Evolutionary conservation across 441 rosid genomes (phyloP), one percentile per base, ranked within the genome.

Genomic region (Daphne laureola): DNA sequence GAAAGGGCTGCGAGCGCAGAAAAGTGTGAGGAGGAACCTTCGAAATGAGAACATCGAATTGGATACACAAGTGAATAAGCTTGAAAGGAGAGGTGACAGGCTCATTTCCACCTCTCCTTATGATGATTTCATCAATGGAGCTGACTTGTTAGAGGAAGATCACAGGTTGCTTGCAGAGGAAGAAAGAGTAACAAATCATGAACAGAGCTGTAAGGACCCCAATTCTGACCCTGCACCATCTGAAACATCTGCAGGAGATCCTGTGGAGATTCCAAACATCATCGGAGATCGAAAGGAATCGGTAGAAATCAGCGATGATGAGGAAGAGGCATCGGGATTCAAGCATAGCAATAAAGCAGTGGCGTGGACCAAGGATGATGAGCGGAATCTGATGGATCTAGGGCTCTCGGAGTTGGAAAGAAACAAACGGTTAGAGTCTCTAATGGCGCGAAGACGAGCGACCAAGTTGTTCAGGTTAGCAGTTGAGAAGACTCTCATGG

Each of bases 281-380:
- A 68, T 62, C 27, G 64, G 57, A 31, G 74, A 31, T 31, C 38
- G 7, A 31, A 31, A 77, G 69, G 60, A 31, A 15, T 84, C 74
- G 63, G 47, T 42, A 9, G 82, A 72, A 7, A 90, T 71, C 41
- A 83, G 63, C 40, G 72, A 59, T 0, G 75, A 84, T 2, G 82
- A 63, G 12, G 62, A 76, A 8, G 89, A 72, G 16, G 73, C 66
- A n/a, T 80, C 68, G 55, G 54, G 56, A 5, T 64, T 49, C 38
- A 57, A 42, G 43, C 62, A 55, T 14, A 43, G 64, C 53, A 72
- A 65, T 38, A 65, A 70, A 53, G 84, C 78, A 0, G 72, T 82
- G 16, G 84, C 76, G 66, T 88, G 95, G 96, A 86, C 79, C 5
- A 86, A 73, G 56, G 82, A 81, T 69, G 97, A 93, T 69, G 92